These are phyloP conservation scores for Fusarium austroafricanum DNA, from an alignment of 2,329 filamentous ascomycete species.

Conservation along the genomic window DNA sequence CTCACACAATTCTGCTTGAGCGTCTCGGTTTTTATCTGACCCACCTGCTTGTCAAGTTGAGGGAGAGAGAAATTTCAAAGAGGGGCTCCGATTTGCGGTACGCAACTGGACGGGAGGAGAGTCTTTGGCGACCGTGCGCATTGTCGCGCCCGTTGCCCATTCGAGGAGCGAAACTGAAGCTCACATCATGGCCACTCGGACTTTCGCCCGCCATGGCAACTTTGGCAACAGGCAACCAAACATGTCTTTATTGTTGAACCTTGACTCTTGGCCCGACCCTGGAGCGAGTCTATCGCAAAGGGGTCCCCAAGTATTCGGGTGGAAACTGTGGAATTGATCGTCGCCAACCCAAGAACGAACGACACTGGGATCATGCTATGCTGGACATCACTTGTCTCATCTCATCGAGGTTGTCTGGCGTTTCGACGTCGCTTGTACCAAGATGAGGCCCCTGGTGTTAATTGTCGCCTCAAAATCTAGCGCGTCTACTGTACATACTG, in stretches of 20 bases:
- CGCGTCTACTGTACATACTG: slow-evolving; percentile 2
- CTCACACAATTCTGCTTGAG: too few relatives aligned
- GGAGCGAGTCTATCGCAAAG: slow-evolving; percentile 14
- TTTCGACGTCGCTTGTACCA: background rate
- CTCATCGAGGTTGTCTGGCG: slow-evolving; percentile 6
- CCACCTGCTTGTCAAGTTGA: slow-evolving; percentile 5
- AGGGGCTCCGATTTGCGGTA: slow-evolving; percentile 18
- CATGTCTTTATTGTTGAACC: slow-evolving; percentile 7
- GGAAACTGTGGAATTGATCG: slow-evolving; percentile 10
- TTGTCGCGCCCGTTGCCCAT: slow-evolving; percentile 19
- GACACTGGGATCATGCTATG: slow-evolving; percentile 10
- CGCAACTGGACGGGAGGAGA: slow-evolving; percentile 7
- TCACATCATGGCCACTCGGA: slow-evolving; percentile 17
- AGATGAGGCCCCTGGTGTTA: slow-evolving; percentile 11
- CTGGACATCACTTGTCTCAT: slow-evolving; percentile 8
- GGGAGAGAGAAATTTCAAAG: slow-evolving; percentile 10
- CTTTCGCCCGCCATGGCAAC: slow-evolving; percentile 16
- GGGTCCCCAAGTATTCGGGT: slow-evolving; percentile 24
- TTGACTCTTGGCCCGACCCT: slow-evolving; percentile 17
- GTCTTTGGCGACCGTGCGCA: slow-evolving; percentile 27
- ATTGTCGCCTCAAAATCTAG: slow-evolving; percentile 15
- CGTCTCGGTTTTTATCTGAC: too few relatives aligned
- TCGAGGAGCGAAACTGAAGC: slow-evolving; percentile 11
- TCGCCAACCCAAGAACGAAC: slow-evolving; percentile 6
- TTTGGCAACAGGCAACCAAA: background rate